A percentile compares a stretch with the other conserved stretches of the same genome.
Conservation (phyloP, 1,284 basidiomycete species). For the Tilletiopsis washingtonensis region DNA sequence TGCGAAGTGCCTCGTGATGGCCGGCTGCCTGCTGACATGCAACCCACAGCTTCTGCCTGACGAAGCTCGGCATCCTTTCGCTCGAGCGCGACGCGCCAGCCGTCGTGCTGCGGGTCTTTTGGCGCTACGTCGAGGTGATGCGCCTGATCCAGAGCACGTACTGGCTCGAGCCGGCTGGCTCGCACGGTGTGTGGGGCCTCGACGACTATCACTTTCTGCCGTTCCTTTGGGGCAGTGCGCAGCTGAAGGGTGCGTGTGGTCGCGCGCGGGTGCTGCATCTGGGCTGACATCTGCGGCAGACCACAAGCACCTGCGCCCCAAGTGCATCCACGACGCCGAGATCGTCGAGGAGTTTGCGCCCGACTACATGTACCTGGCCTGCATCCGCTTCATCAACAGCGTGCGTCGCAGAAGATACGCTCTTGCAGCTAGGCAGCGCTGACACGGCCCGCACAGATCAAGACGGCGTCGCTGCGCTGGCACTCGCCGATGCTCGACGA, state of each 20-base stretch:
- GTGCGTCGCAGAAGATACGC: conserved; percentile 51
- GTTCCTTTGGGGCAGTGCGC: conserved; percentile 80
- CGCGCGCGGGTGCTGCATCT: not conserved
- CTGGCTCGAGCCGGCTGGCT: conserved; percentile 95
- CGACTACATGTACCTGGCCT: conserved; percentile 95
- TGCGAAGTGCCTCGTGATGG: conserved; percentile 14
- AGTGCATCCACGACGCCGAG: conserved; percentile 82
- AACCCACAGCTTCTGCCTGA: conserved; percentile 58
- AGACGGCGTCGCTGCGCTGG: conserved; percentile 91
- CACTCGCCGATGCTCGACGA: conserved; percentile 99
- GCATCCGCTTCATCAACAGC: conserved; percentile 93
- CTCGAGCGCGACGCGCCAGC: conserved; percentile 65
- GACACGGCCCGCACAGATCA: conserved; percentile 46
- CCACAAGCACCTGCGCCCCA: conserved; percentile 83
- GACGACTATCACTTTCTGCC: conserved; percentile 98
- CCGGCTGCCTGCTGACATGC: not conserved
- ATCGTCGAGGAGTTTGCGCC: conserved; percentile 86
- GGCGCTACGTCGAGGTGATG: conserved; percentile 63
- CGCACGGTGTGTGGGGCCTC: conserved; percentile 95
- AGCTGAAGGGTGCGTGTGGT: conserved; percentile 60
- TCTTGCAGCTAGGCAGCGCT: not conserved
- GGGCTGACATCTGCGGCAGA: conserved; percentile 49
- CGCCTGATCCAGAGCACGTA: conserved; percentile 83
- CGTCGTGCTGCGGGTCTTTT: conserved; percentile 79
- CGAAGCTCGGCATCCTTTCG: conserved; percentile 59